Evolutionary conservation across 768 basidiomycete genomes (phyloP), one percentile per base, ranked within the genome.

Genomic region (Amanita muscaria): DNA sequence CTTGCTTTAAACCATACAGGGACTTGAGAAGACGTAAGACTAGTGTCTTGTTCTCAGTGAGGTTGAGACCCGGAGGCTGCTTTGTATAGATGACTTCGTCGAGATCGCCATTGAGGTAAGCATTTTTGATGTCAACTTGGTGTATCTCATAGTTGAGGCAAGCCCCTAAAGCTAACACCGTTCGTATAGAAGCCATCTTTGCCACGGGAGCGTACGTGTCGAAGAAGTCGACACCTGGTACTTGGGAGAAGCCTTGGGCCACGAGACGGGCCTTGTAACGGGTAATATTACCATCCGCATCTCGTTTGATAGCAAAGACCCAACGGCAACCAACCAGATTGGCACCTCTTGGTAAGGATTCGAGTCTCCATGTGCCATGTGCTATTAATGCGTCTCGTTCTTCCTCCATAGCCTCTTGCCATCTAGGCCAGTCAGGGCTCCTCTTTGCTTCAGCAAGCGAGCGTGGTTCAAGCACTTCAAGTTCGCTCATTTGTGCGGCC

Each of bases 181-280:
- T 27, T 5, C 22, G 39, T 9, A 27, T 27, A 10, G 39, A 14
- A 11, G 39, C 19, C 21, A 40, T 14, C 39, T 40, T 40, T 14
- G 21, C 19, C 8, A 40, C 39, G 7, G 39, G 21, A 5, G 39
- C 21, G 19, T 22, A 40, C 15, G 39, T 40, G 15, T 22, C 19
- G 21, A 40, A 40, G 39, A 22, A 40, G 21, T 15, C 27, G 42
- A 15, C 32, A 43, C 42, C 22, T 22, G 19, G 21, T 5, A 40
- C 39, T 40, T 40, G 39, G 11, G 24, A 22, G 15, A 40, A 40
- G 7, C 72, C 64, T 33, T 63, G 53, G 1, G 66, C 64, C 0
- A 73, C 67, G 2, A 73, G 55, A 1, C 64, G 41, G 3, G 62
- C 70, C 50, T 71, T 72, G 59, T 64, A 60, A 6, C 55, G 47